Base-by-base conservation (phyloP, 2,329 filamentous ascomycete genomes). In the Aspergillus tanneri region DNA sequence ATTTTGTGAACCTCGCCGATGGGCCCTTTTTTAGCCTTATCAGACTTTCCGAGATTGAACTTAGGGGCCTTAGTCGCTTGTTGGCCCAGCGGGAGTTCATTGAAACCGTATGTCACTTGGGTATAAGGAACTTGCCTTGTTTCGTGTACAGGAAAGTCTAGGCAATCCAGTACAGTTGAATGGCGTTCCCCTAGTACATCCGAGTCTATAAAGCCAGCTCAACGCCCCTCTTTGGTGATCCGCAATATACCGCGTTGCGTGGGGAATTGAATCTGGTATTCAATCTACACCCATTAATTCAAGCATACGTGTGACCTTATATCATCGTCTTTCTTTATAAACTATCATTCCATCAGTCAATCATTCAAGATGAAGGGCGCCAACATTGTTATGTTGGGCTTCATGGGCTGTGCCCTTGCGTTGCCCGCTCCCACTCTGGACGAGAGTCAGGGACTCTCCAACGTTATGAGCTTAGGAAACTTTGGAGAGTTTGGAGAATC, bases 331-430 rank as follows among this genome's bases (percentile, higher is more conserved):
- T 42, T 37, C 27, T 23, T 35, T 30, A 11, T 21, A 34, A 22
- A 28, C 24, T 21, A 25, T 14, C 23, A 18, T 27, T 46, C 30
- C 28, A 24, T 14, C 19, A 16, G 24, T 18, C 35, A 11, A 23
- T 19, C 24, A 41, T 48, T 41, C 49, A 46, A 12, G 22, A 52
- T 52, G 49, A 52, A 48, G 46, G 41, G 37, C 45, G 22, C 35
- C 40, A 18, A 25, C 44, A 36, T 38, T 30, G 49, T 30, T 23
- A 21, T 36, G 10, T 19, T 52, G 16, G 49, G 45, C 27, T 25
- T 52, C 25, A n/a, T 47, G 35, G 41, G 49, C 49, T 44, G 35
- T 32, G 49, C 49, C 40, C 30, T 49, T 16, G 45, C 49, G 22
- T 21, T 52, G 28, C 49, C 49, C 7, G 24, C 36, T 18, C 35